Evolutionary conservation across 1,139 yeast genomes (phyloP), one percentile per base, ranked within the genome.

Genomic region (Pichia sp.): DNA sequence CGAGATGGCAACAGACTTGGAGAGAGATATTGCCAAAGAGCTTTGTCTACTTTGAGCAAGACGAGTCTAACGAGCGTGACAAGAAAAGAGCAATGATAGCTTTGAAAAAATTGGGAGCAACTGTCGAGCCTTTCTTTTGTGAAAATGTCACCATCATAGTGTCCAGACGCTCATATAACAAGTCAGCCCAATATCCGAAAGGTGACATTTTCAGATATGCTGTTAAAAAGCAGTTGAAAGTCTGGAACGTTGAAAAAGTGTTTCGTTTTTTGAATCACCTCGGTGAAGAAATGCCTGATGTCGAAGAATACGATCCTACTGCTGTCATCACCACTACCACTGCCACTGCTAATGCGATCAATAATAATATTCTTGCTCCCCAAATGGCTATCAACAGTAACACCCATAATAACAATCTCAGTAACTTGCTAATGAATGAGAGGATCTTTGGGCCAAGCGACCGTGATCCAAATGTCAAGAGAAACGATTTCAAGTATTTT

Each of bases 201-300:
- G 80, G 81, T 51, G 95, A 87, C 68, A 81, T 89, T 29, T 79
- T 89, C 61, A 75, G 80, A 54, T 80, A 83, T 61, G 95, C 92
- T 3, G 71, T 75, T 38, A 74, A 74, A 56, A 78, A 77, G 57
- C 80, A 79, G 58, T 79, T 88, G 67, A 90, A 90, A 67, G 87
- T 92, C 16, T 92, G 98, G 97, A 83, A 86, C 49, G 85, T 82
- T 64, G 96, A 89, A 55, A 92, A 92, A 69, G 90, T 92, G 8
- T 79, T 84, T 64, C 75, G 97, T 50, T 90, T 93, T 66, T 75
- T 92, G 67, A 80, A 80, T 58, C 83, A 90, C 64, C 73, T 92
- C 62, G 87, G 93, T 47, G 82, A 82, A 64, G 63, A 68, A 8
- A 58, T 65, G 4, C 66, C 66, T 11, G 64, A 62, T 30, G 15